These are phyloP conservation scores for Hypsizygus ulmarius DNA, from an alignment of 1,284 basidiomycete species.

Conservation along the genomic window DNA sequence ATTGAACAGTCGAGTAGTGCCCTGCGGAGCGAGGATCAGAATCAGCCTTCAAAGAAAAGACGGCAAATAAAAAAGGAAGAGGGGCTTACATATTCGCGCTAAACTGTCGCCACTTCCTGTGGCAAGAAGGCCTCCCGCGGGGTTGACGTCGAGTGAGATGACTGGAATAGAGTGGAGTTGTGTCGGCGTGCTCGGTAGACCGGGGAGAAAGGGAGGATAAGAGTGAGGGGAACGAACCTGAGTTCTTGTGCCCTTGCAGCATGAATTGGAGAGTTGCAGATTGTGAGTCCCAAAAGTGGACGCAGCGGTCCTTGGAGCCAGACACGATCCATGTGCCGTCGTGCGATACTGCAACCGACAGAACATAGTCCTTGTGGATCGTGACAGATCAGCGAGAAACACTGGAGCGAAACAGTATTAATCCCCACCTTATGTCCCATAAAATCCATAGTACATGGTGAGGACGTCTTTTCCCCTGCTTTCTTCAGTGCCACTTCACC, in stretches of 20 bases:
- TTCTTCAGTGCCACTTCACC: constrained; percentile 24
- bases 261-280: constrained; percentile 78
- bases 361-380: constrained; percentile 65
- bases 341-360: constrained; percentile 77
- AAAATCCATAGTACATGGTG: constrained; percentile 74
- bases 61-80: not conserved
- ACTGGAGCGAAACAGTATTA: constrained; percentile 10
- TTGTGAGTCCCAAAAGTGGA: constrained; percentile 85
- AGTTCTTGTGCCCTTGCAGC: constrained; percentile 89
- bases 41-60: not conserved
- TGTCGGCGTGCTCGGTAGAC: not conserved
- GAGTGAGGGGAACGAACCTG: constrained; percentile 41
- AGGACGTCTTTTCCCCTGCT: constrained; percentile 28
- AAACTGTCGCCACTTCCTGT: constrained; percentile 88
- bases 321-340: constrained; percentile 89
- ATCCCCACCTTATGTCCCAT: constrained; percentile 76
- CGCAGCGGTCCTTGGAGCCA: constrained; percentile 87
- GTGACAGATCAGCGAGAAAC: not conserved
- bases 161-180: constrained; percentile 40
- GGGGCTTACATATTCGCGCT: constrained; percentile 68
- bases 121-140: constrained; percentile 72
- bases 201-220: constrained; percentile 3
- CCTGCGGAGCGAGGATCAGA: constrained; percentile 1
- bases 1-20: too few relatives aligned
- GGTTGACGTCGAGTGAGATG: constrained; percentile 82